A percentile compares a stretch with the other conserved stretches of the same genome.
phyloP scores from a whole-genome alignment of 169 alveolate genomes.

The Plasmodium malariae region DNA sequence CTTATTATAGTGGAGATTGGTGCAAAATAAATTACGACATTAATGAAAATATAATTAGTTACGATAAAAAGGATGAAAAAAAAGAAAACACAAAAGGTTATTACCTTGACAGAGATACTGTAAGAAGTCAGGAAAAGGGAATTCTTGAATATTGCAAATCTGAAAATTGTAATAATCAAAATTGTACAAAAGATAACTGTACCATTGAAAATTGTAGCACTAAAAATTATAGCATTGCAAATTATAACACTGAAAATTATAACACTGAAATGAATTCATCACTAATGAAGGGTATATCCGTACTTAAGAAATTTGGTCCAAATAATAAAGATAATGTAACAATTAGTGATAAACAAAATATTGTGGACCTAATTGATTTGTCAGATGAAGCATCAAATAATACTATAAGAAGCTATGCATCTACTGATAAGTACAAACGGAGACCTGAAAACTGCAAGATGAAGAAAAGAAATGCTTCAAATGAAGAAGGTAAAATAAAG shows the following conservation, averaged over 20 bases:
- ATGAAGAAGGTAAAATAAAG: conserved; percentile 2
- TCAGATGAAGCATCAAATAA: background rate
- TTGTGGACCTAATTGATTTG: conserved; percentile 22
- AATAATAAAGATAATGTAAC: background rate
- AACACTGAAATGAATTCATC: background rate
- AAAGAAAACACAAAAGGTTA: too few relatives aligned
- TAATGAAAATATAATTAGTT: too few relatives aligned
- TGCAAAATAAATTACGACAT: too few relatives aligned
- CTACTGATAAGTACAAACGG: background rate
- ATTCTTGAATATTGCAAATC: too few relatives aligned
- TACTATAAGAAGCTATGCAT: background rate
- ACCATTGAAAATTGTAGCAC: background rate
- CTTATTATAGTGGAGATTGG: too few relatives aligned
- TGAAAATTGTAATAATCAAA: background rate
- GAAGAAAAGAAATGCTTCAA: background rate
- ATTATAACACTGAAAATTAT: background rate
- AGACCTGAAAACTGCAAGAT: conserved; percentile 1
- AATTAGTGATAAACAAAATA: background rate
- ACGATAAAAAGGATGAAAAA: too few relatives aligned
- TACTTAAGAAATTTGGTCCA: background rate
- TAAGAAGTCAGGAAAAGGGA: too few relatives aligned
- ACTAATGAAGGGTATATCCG: background rate
- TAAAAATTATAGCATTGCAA: background rate
- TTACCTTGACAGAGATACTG: too few relatives aligned
- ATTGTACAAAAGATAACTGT: too few relatives aligned